Evolutionary conservation across 257 asterid species (phyloP), one percentile per base, ranked within the genome.

Genomic region (Nicotiana obtusifolia): DNA sequence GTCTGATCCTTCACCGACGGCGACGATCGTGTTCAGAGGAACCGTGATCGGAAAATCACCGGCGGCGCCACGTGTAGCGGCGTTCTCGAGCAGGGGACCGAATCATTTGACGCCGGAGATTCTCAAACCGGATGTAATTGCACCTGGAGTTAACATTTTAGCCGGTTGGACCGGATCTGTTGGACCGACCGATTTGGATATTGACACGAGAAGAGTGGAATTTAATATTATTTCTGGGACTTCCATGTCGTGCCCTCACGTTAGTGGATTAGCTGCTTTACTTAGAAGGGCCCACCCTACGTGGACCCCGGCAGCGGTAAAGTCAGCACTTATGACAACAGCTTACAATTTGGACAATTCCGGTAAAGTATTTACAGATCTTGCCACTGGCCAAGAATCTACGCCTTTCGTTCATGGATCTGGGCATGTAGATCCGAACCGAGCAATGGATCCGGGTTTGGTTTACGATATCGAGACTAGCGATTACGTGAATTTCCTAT

Each of bases 71-170:
- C 97, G 95, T 0, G 91, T 95, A 6, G 99, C 98, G 2, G 81
- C 98, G 1, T 95, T 95, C 81, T 95, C 99, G 1, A 92, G 99
- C 90, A 97, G 99, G 0, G 99, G 99, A 10, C 99, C 99, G 13
- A 94, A 86, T 76, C 91, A 91, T 86, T 82, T 90, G 31, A 95
- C 99, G 7, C 82, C 93, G 4, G 99, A 94, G 89, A 90, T 95
- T 47, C 90, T 95, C 4, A 95, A 95, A 84, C 99, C 99, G 11
- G 99, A 95, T 71, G 97, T 94, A 0, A 92, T 91, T 5, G 99
- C 93, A 1, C 99, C 99, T 1, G 99, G 99, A 1, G 97, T 94
- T 19, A 95, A 95, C 73, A 94, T 95, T 19, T 90, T 95, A 28
- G 99, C 99, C 4, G 97, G 97, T 2, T 95, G 99, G 99, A 95